These are phyloP conservation scores for Aspergillus unguis DNA, from an alignment of 2,329 filamentous ascomycete genomes.

Conservation along the genomic window DNA sequence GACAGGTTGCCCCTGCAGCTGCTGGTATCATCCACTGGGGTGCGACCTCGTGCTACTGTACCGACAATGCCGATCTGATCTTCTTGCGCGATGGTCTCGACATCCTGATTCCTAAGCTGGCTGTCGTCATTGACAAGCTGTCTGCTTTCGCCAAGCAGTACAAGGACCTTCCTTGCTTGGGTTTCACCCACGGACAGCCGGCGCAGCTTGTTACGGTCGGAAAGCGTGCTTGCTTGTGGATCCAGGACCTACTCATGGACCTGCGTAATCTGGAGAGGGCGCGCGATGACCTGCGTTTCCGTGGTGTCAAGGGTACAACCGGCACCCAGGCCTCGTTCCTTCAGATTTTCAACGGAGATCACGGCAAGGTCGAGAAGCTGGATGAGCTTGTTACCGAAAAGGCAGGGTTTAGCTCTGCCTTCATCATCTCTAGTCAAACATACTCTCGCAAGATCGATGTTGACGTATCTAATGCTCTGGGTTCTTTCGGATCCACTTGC, in stretches of 20 bases:
- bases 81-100: slow-evolving; percentile 72
- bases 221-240: slow-evolving; percentile 66
- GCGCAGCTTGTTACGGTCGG: slow-evolving; percentile 65
- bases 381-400: slow-evolving; percentile 64
- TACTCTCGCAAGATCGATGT: slow-evolving; percentile 81
- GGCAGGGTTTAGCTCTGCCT: slow-evolving; percentile 60
- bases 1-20: slow-evolving; percentile 68
- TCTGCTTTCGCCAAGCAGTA: slow-evolving; percentile 67
- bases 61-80: slow-evolving; percentile 75
- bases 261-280: slow-evolving; percentile 69
- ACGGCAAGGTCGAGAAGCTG: slow-evolving; percentile 59
- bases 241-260: slow-evolving; percentile 72
- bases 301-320: slow-evolving; percentile 70
- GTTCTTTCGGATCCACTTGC: slow-evolving; percentile 73
- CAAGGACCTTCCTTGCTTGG: slow-evolving; percentile 69
- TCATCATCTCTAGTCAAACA: slow-evolving; percentile 67
- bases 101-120: slow-evolving; percentile 72
- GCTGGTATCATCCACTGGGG: slow-evolving; percentile 81
- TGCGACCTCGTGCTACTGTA: slow-evolving; percentile 57
- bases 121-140: slow-evolving; percentile 73
- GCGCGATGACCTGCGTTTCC: slow-evolving; percentile 67
- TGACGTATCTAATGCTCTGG: slow-evolving; percentile 74
- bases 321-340: slow-evolving; percentile 77
- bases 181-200: slow-evolving; percentile 66
- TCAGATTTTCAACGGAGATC: slow-evolving; percentile 62